A percentile compares a stretch with the other conserved stretches of the same genome.
Evolutionary conservation across 257 asterid genomes (phyloP).

Genomic region (Nicotiana sylvestris): DNA sequence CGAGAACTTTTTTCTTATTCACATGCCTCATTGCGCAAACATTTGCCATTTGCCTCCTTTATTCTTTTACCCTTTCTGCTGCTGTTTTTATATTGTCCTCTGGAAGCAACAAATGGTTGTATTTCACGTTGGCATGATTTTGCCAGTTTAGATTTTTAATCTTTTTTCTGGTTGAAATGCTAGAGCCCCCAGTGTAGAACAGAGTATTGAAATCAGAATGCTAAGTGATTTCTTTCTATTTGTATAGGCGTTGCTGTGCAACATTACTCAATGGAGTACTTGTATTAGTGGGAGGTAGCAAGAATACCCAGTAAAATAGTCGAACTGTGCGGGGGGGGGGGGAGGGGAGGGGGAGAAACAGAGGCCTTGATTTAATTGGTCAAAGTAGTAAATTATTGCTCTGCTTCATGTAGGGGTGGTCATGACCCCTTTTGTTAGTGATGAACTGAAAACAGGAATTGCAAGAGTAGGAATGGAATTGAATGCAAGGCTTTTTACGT

Average conservation of each 20-base stretch:
- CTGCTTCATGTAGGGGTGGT: neutral
- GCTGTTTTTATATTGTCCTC: neutral
- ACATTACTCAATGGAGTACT: neutral
- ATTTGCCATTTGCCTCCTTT: neutral
- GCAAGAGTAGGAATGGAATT: neutral
- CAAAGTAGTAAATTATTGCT: neutral
- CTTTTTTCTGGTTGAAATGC: neutral
- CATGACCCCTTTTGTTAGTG: neutral
- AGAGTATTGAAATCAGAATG: too few species aligned
- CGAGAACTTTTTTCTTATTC: neutral
- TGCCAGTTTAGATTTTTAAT: neutral
- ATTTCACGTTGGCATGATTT: neutral
- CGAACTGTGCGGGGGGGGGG: neutral
- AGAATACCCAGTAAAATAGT: neutral
- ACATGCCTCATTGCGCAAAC: neutral
- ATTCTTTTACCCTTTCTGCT: neutral
- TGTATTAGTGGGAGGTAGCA: neutral
- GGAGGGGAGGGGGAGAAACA: neutral
- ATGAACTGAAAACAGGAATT: neutral
- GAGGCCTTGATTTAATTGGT: neutral
- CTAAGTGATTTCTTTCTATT: neutral
- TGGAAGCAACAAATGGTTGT: neutral
- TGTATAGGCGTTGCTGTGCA: neutral
- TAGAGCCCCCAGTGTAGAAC: neutral
- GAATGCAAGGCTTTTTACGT: neutral